phyloP scores from a whole-genome alignment of 75 land plant species.

The Selaginella tamariscina region DNA sequence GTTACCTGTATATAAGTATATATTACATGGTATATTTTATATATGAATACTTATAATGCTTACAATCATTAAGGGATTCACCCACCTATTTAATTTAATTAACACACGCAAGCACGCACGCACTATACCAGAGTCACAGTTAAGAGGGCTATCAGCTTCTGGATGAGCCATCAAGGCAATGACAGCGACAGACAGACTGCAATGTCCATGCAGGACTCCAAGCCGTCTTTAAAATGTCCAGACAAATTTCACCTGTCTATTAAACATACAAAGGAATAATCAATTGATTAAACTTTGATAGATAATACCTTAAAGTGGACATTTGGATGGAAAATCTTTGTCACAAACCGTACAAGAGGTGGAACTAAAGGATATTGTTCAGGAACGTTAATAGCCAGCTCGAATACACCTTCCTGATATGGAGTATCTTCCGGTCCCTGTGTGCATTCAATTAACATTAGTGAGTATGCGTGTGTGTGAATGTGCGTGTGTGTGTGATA shows the following conservation, averaged over 20 bases:
- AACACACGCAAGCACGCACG: too few relatives aligned
- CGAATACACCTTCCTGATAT: slow-evolving; percentile 90
- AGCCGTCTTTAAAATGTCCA: slow-evolving; percentile 96
- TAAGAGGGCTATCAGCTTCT: slow-evolving; percentile 94
- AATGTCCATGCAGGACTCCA: slow-evolving; percentile 99
- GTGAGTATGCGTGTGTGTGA: too few relatives aligned
- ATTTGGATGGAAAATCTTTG: slow-evolving; percentile 98
- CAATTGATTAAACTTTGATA: slow-evolving; percentile 1
- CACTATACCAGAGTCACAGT: slow-evolving; percentile 65
- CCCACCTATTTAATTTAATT: too few relatives aligned
- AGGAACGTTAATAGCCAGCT: slow-evolving; percentile 82
- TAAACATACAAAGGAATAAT: not conserved
- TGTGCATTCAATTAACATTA: not conserved
- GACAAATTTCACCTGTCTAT: slow-evolving; percentile 98
- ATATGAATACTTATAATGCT: too few relatives aligned
- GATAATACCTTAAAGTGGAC: slow-evolving; percentile 91
- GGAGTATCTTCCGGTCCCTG: slow-evolving; percentile 98
- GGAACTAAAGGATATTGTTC: slow-evolving; percentile 97
- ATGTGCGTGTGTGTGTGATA: too few relatives aligned
- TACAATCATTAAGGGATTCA: not conserved
- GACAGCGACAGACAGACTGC: slow-evolving; percentile 96
- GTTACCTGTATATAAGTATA: slow-evolving; percentile 42
- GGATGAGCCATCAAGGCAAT: slow-evolving; percentile 99
- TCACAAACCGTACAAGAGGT: slow-evolving; percentile 90
- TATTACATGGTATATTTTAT: not conserved